These are phyloP conservation scores for Pouteria glomerata DNA, from an alignment of 148 eudicot genomes.

Conservation along the genomic window DNA sequence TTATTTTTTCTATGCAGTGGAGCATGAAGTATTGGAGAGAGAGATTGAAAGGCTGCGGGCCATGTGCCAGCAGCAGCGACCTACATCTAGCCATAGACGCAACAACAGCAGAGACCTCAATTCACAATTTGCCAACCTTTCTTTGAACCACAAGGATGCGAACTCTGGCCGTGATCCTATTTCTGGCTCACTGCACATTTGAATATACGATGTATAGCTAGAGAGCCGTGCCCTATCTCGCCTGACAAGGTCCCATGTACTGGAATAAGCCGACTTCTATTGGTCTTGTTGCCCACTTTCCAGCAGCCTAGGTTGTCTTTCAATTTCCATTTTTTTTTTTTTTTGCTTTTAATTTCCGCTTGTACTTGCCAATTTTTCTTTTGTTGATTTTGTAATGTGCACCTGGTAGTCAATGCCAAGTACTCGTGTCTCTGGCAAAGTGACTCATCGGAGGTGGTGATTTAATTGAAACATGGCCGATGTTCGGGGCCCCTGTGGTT, in stretches of 20 bases:
- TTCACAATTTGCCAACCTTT: slow-evolving; percentile 63
- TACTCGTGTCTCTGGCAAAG: slow-evolving; percentile 26
- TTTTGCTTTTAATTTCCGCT: neutral
- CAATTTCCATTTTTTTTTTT: slow-evolving; percentile 8
- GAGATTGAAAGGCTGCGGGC: slow-evolving; percentile 66
- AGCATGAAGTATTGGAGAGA: slow-evolving; percentile 78
- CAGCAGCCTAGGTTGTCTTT: slow-evolving; percentile 22
- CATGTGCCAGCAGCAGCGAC: slow-evolving; percentile 48
- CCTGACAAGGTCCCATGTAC: slow-evolving; percentile 18
- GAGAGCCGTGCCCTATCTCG: slow-evolving; percentile 12
- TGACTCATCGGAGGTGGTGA: slow-evolving; percentile 81
- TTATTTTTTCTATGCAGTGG: slow-evolving; percentile 44
- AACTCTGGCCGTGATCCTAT: slow-evolving; percentile 42
- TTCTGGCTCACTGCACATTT: slow-evolving; percentile 50
- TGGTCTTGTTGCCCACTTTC: slow-evolving; percentile 21
- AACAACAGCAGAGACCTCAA: slow-evolving; percentile 71
- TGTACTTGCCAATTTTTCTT: neutral
- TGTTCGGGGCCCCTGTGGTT: slow-evolving; percentile 2
- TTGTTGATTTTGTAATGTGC: slow-evolving; percentile 47
- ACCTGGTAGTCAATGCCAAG: slow-evolving; percentile 68
- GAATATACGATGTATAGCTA: slow-evolving; percentile 21
- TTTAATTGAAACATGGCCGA: slow-evolving; percentile 3
- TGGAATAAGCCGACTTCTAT: slow-evolving; percentile 22
- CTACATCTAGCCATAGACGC: slow-evolving; percentile 57
- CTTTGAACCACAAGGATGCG: slow-evolving; percentile 58